phyloP scores from a whole-genome alignment of 495 filamentous ascomycete species.

The Penicillium bialowiezense region DNA sequence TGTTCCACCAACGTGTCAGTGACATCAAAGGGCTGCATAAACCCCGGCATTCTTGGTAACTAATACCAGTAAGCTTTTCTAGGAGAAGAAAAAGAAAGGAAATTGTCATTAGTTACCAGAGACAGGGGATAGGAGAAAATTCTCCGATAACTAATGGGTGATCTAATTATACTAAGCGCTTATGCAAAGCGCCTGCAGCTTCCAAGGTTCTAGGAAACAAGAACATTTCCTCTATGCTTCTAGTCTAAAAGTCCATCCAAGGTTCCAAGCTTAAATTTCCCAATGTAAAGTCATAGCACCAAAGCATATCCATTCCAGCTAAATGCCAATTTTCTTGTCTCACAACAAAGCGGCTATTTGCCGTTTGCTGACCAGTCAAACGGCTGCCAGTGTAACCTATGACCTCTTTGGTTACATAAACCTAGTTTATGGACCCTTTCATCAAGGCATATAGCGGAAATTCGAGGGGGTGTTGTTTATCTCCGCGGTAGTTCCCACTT shows the following conservation, averaged over 20 bases:
- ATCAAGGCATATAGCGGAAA: background rate
- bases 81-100: background rate
- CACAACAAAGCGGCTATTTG: conserved; percentile 2
- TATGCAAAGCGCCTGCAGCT: conserved; percentile 1
- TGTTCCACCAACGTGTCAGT: conserved; percentile 21
- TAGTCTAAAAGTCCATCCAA: too few species aligned
- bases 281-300: too few species aligned
- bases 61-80: background rate
- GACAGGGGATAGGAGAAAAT: background rate
- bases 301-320: background rate
- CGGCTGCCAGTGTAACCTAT: conserved; percentile 11
- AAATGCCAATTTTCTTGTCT: background rate
- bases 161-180: background rate
- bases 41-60: background rate
- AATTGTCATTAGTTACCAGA: background rate
- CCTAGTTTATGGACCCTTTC: background rate
- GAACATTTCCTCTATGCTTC: background rate
- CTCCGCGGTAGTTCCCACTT: conserved; percentile 2
- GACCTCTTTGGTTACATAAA: conserved; percentile 8
- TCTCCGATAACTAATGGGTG: conserved; percentile 3
- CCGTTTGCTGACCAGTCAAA: conserved; percentile 9
- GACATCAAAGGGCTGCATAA: background rate
- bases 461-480: background rate
- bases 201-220: background rate
- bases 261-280: background rate